Conservation (phyloP, 139 green algal genomes). For the Chlorella sp. region DNA sequence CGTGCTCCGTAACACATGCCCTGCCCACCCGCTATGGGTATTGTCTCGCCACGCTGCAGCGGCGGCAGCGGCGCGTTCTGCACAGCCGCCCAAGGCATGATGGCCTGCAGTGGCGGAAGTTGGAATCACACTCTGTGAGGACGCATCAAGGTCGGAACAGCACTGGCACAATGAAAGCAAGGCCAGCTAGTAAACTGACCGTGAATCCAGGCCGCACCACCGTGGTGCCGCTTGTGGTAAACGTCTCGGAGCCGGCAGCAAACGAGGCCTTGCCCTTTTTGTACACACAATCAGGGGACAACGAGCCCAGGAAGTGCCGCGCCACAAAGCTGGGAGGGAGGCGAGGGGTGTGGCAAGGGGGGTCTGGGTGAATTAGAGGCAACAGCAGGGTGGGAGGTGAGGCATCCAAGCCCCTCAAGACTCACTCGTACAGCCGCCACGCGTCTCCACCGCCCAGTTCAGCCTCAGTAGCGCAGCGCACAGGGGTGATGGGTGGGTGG, state of each 20-base stretch:
- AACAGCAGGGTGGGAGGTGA: not conserved
- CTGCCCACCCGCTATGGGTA: conserved; percentile 50
- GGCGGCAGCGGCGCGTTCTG: conserved; percentile 70
- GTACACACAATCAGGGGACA: conserved; percentile 73
- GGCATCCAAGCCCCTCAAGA: not conserved
- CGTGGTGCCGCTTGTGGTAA: conserved; percentile 54
- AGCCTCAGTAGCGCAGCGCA: conserved; percentile 68
- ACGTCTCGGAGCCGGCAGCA: conserved; percentile 69
- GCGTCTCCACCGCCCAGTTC: conserved; percentile 82
- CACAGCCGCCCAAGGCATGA: conserved; percentile 47
- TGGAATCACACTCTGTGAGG: too few species aligned
- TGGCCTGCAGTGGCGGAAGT: not conserved
- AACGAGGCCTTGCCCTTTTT: conserved; percentile 62
- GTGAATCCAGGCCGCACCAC: conserved; percentile 78
- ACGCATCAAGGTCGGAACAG: too few species aligned
- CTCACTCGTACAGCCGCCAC: conserved; percentile 90
- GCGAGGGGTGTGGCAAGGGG: not conserved
- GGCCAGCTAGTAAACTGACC: conserved; percentile 37
- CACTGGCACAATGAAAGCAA: too few species aligned
- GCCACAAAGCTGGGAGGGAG: conserved; percentile 60
- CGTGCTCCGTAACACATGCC: too few species aligned
- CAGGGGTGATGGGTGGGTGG: conserved; percentile 94
- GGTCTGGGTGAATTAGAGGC: not conserved
- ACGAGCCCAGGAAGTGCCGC: conserved; percentile 86
- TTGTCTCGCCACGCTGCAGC: conserved; percentile 60